Conservation (phyloP, 2,329 filamentous ascomycete genomes). For the Penicillium sp. region DNA sequence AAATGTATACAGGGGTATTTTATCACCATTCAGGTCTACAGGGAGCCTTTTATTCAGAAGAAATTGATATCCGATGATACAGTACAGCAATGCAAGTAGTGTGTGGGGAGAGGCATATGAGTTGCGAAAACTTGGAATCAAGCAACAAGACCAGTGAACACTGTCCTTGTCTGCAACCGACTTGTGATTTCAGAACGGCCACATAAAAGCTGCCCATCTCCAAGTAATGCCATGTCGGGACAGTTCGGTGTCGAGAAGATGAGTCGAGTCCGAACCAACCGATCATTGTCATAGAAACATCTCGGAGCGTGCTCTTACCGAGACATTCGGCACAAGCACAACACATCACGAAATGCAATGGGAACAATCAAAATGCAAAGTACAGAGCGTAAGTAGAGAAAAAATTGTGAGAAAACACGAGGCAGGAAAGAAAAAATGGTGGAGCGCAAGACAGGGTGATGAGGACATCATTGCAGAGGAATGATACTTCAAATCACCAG, state of each 20-base stretch:
- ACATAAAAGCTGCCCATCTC: not conserved
- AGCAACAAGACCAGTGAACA: not conserved
- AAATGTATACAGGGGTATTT: not conserved
- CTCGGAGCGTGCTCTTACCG: not conserved
- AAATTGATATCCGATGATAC: slow-evolving; percentile 16
- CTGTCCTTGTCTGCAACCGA: not conserved
- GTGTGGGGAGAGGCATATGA: slow-evolving; percentile 1
- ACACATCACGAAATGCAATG: slow-evolving; percentile 3
- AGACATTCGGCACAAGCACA: not conserved
- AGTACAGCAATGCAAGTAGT: slow-evolving; percentile 18
- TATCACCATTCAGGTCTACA: not conserved
- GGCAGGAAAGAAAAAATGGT: slow-evolving; percentile 9
- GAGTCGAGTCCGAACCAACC: not conserved
- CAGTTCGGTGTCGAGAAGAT: not conserved
- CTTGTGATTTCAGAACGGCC: not conserved
- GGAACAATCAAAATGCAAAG: slow-evolving; percentile 6
- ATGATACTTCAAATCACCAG: not conserved
- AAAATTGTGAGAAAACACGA: slow-evolving; percentile 18
- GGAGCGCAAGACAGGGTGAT: not conserved
- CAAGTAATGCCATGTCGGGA: not conserved
- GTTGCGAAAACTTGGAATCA: not conserved
- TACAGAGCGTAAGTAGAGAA: slow-evolving; percentile 9
- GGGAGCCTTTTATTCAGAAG: no score
- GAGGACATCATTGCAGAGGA: slow-evolving; percentile 1
- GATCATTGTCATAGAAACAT: not conserved